Base-by-base conservation (phyloP, 352 stramenopile genomes). In the Globisporangium nodosum region DNA sequence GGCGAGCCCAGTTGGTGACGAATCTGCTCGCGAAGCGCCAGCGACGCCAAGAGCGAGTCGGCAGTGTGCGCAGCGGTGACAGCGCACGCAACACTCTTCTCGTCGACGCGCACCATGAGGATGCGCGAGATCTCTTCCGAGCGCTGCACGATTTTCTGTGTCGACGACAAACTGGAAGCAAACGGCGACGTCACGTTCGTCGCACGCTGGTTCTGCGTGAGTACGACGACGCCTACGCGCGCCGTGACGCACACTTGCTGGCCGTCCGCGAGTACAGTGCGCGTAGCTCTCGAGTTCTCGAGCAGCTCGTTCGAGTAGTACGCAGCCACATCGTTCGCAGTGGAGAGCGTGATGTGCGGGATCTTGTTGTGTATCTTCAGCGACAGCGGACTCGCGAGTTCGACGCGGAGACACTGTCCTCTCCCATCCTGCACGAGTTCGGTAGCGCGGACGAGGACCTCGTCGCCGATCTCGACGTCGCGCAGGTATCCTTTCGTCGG, bases 261-360 rank as follows among this genome's bases (percentile, higher is more conserved):
- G 9, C 47, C 46, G 18, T 13, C 20, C n/a, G 59, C 21, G 37
- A 82, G 58, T 3, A 45, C 3, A n/a, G 48, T 66, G 35, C 72
- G 68, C 27, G 33, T 63, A 18, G 64, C 70, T 15, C 39, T 43
- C 18, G 33, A 13, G 40, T 56, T 53, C 20, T 67, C 54, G 21
- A 91, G 54, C 30, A 91, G 52, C 39, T 88, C 74, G 52, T 91
- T 91, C 24, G 81, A 91, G 51, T 89, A 89, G 21, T 71, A 74
- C 3, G 78, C 74, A 54, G 65, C 74, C 11, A 89, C 65, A 11
- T 68, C 62, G 33, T 70, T 49, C 13, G 49, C 60, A 1, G 68
- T 86, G 3, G 81, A 91, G 5, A 91, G 54, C 0, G 81, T 91
- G 42, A 91, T 73, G 50, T 89, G 81, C 11, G 75, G 69, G 18